phyloP scores from a whole-genome alignment of 768 basidiomycete genomes.

The Amanita muscaria region DNA sequence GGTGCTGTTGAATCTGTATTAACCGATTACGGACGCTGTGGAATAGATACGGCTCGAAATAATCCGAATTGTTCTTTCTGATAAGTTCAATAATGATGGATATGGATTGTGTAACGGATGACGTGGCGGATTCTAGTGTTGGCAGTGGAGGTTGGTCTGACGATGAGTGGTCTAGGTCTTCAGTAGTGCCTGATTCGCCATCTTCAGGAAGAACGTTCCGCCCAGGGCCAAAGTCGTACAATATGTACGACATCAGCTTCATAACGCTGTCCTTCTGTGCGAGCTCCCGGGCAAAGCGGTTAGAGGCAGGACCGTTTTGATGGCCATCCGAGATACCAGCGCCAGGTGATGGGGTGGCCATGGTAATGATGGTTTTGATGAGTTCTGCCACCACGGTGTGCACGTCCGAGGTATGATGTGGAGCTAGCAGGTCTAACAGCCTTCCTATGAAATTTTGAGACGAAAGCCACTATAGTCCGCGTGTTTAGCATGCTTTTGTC shows the following conservation, averaged over 20 bases:
- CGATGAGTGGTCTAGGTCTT: slow-evolving; percentile 12
- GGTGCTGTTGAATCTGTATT: slow-evolving; percentile 76
- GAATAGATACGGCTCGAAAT: slow-evolving; percentile 95
- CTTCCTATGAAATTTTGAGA: slow-evolving; percentile 74
- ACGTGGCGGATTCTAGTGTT: slow-evolving; percentile 48
- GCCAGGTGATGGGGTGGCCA: slow-evolving; percentile 82
- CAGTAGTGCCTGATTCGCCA: slow-evolving; percentile 14
- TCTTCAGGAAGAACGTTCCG: slow-evolving; percentile 13
- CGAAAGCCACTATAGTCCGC: slow-evolving; percentile 76
- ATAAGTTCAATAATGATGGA: slow-evolving; percentile 90
- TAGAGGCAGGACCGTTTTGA: slow-evolving; percentile 67
- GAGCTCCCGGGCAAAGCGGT: slow-evolving; percentile 83
- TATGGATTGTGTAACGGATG: slow-evolving; percentile 80
- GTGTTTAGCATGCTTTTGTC: too few relatives aligned
- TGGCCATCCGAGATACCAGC: slow-evolving; percentile 63
- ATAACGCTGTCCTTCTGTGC: slow-evolving; percentile 64
- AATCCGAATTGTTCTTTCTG: slow-evolving; percentile 96
- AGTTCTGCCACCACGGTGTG: slow-evolving; percentile 86
- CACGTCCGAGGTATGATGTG: slow-evolving; percentile 60
- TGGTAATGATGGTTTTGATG: slow-evolving; percentile 89
- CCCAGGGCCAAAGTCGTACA: slow-evolving; percentile 47
- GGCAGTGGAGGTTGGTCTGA: slow-evolving; percentile 18
- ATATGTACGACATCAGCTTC: slow-evolving; percentile 67
- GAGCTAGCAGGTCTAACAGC: slow-evolving; percentile 76
- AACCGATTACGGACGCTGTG: slow-evolving; percentile 87